phyloP scores from a whole-genome alignment of 257 asterid genomes.

The Fraxinus cuspidata region DNA sequence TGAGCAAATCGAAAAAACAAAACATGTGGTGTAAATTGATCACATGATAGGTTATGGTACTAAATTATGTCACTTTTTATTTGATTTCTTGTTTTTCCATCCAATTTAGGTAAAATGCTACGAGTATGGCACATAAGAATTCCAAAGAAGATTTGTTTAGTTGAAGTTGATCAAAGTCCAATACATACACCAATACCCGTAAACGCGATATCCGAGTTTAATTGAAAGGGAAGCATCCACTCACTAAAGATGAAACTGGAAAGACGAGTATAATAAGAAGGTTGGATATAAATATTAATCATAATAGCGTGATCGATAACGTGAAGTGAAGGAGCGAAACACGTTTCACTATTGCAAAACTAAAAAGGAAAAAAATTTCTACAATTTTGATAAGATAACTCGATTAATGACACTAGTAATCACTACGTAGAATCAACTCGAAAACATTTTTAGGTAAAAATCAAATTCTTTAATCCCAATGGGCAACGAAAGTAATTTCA shows the following conservation, averaged over 20 bases:
- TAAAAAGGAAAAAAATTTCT: not conserved
- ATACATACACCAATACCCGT: too few relatives aligned
- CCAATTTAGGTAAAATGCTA: constrained; percentile 21
- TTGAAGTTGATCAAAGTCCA: too few relatives aligned
- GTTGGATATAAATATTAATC: too few relatives aligned
- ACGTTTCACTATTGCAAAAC: too few relatives aligned
- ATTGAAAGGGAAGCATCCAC: too few relatives aligned
- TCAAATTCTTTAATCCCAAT: constrained; percentile 3
- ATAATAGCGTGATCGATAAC: too few relatives aligned
- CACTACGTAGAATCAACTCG: not conserved
- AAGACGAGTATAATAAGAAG: too few relatives aligned
- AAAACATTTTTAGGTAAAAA: not conserved
- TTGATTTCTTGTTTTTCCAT: constrained; percentile 15
- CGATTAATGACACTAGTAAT: not conserved
- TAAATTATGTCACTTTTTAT: constrained; percentile 10
- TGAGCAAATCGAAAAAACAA: not conserved
- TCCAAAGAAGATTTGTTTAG: not conserved
- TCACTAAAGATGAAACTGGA: too few relatives aligned
- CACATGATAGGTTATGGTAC: constrained; percentile 20
- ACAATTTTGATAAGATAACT: too few relatives aligned
- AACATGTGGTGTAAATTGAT: constrained; percentile 30
- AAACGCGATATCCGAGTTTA: too few relatives aligned
- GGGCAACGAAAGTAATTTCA: not conserved
- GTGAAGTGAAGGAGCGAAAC: too few relatives aligned
- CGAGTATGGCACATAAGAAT: not conserved